These are phyloP conservation scores for Globisporangium okanoganense DNA, from an alignment of 352 stramenopile genomes.

Conservation along the genomic window DNA sequence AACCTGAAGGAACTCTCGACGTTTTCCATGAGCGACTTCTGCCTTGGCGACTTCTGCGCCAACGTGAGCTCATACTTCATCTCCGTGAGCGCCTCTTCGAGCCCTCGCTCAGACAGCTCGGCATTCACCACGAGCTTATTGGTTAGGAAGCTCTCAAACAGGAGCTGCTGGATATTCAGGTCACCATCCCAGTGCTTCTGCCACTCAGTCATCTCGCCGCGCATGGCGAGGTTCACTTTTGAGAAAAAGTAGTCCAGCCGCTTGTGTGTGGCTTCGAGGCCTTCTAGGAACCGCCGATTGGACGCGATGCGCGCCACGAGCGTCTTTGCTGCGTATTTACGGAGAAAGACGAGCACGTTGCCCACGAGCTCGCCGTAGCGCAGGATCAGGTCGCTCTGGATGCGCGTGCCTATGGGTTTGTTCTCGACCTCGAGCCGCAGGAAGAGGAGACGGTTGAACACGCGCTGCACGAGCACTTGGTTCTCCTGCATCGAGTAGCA, in stretches of 20 bases:
- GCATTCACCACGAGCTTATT: background rate
- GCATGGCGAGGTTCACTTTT: background rate
- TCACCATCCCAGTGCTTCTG: background rate
- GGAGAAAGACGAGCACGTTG: background rate
- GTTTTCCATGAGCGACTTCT: background rate
- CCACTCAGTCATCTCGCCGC: slow-evolving; percentile 5
- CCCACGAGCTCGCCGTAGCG: slow-evolving; percentile 12
- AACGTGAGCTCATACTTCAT: slow-evolving; percentile 5
- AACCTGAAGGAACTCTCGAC: background rate
- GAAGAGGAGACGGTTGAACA: slow-evolving; percentile 8
- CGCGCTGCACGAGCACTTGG: slow-evolving; percentile 8
- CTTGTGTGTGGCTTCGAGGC: background rate
- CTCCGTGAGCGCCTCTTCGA: slow-evolving; percentile 9
- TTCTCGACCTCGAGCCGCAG: slow-evolving; percentile 8
- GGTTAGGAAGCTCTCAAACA: background rate
- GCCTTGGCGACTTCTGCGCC: background rate
- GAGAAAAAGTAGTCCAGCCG: slow-evolving; percentile 8
- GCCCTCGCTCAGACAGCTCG: background rate
- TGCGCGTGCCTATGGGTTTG: slow-evolving; percentile 7
- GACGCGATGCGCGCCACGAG: slow-evolving; percentile 7
- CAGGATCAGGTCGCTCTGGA: slow-evolving; percentile 13
- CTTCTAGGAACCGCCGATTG: background rate
- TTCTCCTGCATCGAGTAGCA: slow-evolving; percentile 14
- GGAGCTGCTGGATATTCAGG: background rate
- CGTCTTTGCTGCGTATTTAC: slow-evolving; percentile 9